Evolutionary conservation across 1,139 yeast genomes (phyloP).

Genomic region (Nadsonia commutata): DNA sequence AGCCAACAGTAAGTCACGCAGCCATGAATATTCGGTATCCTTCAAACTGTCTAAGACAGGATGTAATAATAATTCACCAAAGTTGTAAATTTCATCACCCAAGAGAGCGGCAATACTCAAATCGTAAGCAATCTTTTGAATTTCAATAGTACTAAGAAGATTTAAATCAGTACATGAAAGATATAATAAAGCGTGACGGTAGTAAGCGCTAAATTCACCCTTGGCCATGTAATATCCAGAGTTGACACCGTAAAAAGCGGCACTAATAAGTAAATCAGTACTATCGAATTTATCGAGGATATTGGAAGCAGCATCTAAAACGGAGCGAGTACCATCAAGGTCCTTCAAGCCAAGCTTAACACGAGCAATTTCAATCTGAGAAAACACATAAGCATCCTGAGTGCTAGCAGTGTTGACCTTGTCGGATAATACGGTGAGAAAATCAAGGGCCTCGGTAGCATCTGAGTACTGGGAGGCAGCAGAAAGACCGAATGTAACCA

Average conservation of each 20-base stretch:
- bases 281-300: constrained; percentile 47
- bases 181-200: constrained; percentile 49
- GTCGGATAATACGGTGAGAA: constrained; percentile 37
- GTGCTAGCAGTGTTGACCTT: constrained; percentile 31
- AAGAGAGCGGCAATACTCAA: constrained; percentile 75
- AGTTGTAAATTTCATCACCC: constrained; percentile 87
- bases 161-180: constrained; percentile 44
- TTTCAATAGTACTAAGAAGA: constrained; percentile 39
- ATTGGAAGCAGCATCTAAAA: constrained; percentile 46
- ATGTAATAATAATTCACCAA: constrained; percentile 87
- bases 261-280: constrained; percentile 56
- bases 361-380: constrained; percentile 68
- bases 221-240: constrained; percentile 63
- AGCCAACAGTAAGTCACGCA: constrained; percentile 51
- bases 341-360: constrained; percentile 45
- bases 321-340: constrained; percentile 48
- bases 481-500: constrained; percentile 57
- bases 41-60: constrained; percentile 55
- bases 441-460: constrained; percentile 39
- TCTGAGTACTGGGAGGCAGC: constrained; percentile 36
- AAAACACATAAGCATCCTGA: constrained; percentile 43
- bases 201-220: constrained; percentile 68
- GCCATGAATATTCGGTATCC: constrained; percentile 49
- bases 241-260: constrained; percentile 70
- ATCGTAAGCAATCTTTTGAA: constrained; percentile 56